Evolutionary conservation across 805 yeast species (phyloP).

Genomic region (Cyberlindnera saturnus): DNA sequence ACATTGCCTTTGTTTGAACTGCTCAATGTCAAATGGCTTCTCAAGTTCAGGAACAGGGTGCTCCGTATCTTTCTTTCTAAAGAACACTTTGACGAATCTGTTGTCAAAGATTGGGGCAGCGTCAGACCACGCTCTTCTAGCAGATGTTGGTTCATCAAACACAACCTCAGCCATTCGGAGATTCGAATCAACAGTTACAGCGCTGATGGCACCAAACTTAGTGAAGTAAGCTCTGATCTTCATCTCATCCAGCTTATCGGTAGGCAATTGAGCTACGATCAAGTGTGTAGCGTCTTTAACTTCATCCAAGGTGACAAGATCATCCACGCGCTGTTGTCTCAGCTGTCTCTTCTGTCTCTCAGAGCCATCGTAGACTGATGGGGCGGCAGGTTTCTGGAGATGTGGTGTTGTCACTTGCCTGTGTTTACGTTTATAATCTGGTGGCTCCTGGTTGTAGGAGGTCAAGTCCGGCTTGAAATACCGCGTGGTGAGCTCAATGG

Average conservation of each 20-base stretch:
- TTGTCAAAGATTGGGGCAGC: constrained; percentile 42
- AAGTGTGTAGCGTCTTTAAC: constrained; percentile 18
- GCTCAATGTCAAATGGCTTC: constrained; percentile 30
- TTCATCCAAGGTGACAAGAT: constrained; percentile 2
- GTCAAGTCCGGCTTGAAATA: constrained; percentile 11
- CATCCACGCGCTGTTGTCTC: constrained; percentile 3
- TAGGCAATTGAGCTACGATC: constrained; percentile 38
- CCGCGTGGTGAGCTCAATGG: constrained; percentile 8
- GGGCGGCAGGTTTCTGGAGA: not conserved
- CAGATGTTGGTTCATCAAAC: constrained; percentile 30
- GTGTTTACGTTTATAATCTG: constrained; percentile 4
- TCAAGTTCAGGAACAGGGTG: constrained; percentile 1
- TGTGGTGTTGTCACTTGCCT: not conserved
- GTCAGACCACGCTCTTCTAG: constrained; percentile 36
- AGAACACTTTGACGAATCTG: constrained; percentile 42
- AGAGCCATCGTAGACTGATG: not conserved
- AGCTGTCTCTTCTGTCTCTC: constrained; percentile 7
- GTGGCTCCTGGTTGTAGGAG: constrained; percentile 6
- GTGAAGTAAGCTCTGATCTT: constrained; percentile 30
- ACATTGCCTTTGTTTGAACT: constrained; percentile 29
- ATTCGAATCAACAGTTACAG: constrained; percentile 24
- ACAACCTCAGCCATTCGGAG: constrained; percentile 33
- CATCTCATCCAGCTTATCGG: constrained; percentile 32
- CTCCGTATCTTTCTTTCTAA: constrained; percentile 22
- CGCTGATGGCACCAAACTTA: constrained; percentile 33